Base-by-base conservation (phyloP, 306 rosid genomes). In the Begonia fuchsioides region DNA sequence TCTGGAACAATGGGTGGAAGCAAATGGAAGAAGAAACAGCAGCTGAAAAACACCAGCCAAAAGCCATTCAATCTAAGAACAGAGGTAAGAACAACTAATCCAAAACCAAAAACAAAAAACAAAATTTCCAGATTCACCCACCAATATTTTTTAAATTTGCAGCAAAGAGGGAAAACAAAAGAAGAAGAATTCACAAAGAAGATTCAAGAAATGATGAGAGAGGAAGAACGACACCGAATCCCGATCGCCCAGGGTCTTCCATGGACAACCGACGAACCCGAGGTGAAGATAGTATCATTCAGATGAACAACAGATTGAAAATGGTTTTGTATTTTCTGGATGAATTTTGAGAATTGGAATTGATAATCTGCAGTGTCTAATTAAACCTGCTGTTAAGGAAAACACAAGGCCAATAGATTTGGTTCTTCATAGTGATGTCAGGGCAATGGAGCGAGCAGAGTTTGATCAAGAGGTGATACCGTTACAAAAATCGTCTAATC, bases 221-320 rank as follows among this genome's bases (percentile, higher is more conserved):
- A 82, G 74, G 88, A 92, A 63, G 96, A 82, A 72, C 82, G 59
- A 20, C 75, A 69, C 50, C 68, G 96, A 51, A 71, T 85, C 53
- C 98, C 96, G 8, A 40, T 82, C 59, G 98, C 98, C 32, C 94
- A 85, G 56, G 96, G 95, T 51, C 94, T 92, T 58, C 98, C 98
- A 50, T 85, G 86, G 88, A 84, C 98, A 49, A 92, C 87, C 9
- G 94, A 92, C 68, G 94, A 92, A 64, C 94, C 98, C 15, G 86
- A 92, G 94, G 98, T 88, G 59, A 53, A 2, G 32, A 20, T 20
- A 20, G 32, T n/a, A n/a, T n/a, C n/a, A 20, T 20, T 20, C 5
- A 20, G 32, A 20, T 20, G 32, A 20, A 26, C 35, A 26, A 26
- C 1, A n/a, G n/a, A n/a, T 26, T 5, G 35, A 26, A 26, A 0